Percentiles rank a stretch among this genome's conserved stretches.
These are phyloP conservation scores for Cryphonectria nitschkei DNA, from an alignment of 2,329 filamentous ascomycete genomes.

Conservation along the genomic window DNA sequence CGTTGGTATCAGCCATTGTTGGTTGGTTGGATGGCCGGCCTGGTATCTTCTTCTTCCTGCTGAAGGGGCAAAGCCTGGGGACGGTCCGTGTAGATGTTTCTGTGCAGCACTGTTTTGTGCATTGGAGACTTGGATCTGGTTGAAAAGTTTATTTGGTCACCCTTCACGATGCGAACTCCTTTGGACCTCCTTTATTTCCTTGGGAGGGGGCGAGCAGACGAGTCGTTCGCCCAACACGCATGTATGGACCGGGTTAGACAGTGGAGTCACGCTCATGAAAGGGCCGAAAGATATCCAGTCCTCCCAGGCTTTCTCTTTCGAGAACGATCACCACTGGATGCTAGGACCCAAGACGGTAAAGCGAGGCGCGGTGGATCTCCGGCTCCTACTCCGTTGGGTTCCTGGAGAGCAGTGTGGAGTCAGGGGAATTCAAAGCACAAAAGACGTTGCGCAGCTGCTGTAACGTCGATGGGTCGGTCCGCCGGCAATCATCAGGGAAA, in stretches of 20 bases:
- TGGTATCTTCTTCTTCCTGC: neutral
- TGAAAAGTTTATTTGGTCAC: neutral
- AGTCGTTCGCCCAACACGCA: neutral
- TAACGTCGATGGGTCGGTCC: conserved; percentile 2
- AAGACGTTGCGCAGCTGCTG: neutral
- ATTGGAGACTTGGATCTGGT: neutral
- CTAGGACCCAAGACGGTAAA: neutral
- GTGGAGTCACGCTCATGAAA: neutral
- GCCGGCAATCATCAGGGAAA: neutral
- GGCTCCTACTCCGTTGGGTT: neutral
- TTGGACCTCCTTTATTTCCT: neutral
- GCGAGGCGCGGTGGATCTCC: neutral
- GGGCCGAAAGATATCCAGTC: neutral
- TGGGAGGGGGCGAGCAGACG: neutral
- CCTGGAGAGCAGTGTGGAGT: neutral
- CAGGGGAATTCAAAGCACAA: neutral
- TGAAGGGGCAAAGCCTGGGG: neutral
- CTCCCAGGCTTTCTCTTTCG: neutral
- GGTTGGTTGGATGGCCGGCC: neutral
- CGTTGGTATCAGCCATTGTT: neutral
- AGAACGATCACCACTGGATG: neutral
- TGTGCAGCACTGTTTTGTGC: neutral
- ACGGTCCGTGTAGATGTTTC: neutral
- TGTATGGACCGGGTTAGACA: neutral
- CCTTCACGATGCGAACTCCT: neutral